Evolutionary conservation across 768 basidiomycete species (phyloP).

Genomic region (Boletus sp.): DNA sequence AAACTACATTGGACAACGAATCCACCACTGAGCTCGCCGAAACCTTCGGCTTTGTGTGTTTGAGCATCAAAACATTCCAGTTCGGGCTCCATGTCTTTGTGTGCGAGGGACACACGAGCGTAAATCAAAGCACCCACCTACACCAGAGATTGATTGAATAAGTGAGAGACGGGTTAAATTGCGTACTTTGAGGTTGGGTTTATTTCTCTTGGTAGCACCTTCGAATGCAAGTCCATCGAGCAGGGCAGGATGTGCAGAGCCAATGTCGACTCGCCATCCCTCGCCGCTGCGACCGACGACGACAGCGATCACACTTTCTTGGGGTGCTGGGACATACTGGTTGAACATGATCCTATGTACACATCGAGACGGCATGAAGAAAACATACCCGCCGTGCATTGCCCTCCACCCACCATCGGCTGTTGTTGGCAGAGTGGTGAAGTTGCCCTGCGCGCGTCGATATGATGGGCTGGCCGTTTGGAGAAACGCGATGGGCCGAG

Average conservation of each 20-base stretch:
- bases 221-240: conserved; percentile 94
- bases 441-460: conserved; percentile 71
- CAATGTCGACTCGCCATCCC: conserved; percentile 92
- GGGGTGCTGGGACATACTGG: conserved; percentile 87
- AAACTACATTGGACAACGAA: conserved; percentile 80
- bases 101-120: conserved; percentile 88
- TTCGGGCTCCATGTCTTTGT: conserved; percentile 98
- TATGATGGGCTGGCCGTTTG: conserved; percentile 30
- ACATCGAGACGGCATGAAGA: neutral
- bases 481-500: conserved; percentile 28
- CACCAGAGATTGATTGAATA: conserved; percentile 4
- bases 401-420: conserved; percentile 86
- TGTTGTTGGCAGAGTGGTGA: conserved; percentile 65
- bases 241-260: conserved; percentile 78
- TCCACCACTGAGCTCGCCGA: conserved; percentile 89
- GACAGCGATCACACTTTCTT: conserved; percentile 86
- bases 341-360: conserved; percentile 1
- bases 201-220: conserved; percentile 91
- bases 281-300: conserved; percentile 81
- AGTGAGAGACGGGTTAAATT: neutral
- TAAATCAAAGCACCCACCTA: conserved; percentile 91
- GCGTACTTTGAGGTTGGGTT: conserved; percentile 85
- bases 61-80: conserved; percentile 95
- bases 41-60: conserved; percentile 88
- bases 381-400: conserved; percentile 75